Evolutionary conservation across 805 yeast species (phyloP).

Genomic region (Candida coleopterorum): DNA sequence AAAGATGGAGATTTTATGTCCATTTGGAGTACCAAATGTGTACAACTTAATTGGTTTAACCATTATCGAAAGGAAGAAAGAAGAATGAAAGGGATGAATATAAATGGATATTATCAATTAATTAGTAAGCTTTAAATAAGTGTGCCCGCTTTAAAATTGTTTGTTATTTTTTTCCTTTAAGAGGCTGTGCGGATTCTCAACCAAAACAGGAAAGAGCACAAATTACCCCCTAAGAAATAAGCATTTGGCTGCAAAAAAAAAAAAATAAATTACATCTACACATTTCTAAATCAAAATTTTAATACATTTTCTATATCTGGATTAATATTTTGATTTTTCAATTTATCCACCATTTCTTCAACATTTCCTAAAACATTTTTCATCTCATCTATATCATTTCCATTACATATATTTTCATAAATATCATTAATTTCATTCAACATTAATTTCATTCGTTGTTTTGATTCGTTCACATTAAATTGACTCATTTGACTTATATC

Average conservation of each 20-base stretch:
- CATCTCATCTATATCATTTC: not conserved
- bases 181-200: too few species aligned
- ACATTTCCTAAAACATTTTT: not conserved
- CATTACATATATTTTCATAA: not conserved
- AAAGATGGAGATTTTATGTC: slow-evolving; percentile 36
- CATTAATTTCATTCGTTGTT: not conserved
- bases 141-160: too few species aligned
- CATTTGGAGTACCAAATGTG: slow-evolving; percentile 40
- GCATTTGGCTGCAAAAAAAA: too few species aligned
- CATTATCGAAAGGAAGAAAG: slow-evolving; percentile 1
- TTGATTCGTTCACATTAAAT: not conserved
- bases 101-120: too few species aligned
- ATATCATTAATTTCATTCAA: not conserved
- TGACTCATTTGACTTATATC: not conserved
- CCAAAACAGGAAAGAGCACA: too few species aligned
- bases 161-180: too few species aligned
- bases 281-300: not conserved
- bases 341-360: not conserved
- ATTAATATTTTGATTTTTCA: not conserved
- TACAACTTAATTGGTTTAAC: slow-evolving; percentile 14
- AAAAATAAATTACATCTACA: too few species aligned
- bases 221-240: too few species aligned
- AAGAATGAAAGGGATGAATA: not conserved
- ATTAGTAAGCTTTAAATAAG: too few species aligned
- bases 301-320: not conserved